Evolutionary conservation across 2,329 filamentous ascomycete species (phyloP).

Genomic region (Epichloe aotearoae): DNA sequence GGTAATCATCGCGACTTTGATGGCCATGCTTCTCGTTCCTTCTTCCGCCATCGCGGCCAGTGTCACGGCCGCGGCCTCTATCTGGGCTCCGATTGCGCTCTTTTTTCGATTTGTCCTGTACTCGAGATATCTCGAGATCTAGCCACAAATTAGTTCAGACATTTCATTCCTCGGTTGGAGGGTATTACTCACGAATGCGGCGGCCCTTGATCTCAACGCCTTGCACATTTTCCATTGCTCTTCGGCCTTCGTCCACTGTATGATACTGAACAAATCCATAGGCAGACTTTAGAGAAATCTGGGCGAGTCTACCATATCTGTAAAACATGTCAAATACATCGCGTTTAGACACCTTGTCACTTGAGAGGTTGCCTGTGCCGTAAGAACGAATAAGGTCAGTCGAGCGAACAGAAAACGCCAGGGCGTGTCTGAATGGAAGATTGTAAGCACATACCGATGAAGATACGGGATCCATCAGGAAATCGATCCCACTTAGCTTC

Average conservation of each 20-base stretch:
- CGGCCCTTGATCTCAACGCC: conserved; percentile 74
- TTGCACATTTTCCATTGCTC: conserved; percentile 66
- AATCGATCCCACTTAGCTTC: conserved; percentile 75
- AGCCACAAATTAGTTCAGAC: neutral
- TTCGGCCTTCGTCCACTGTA: conserved; percentile 57
- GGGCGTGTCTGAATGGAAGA: conserved; percentile 1
- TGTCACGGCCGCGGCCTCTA: conserved; percentile 37
- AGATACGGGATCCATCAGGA: conserved; percentile 62
- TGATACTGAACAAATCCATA: conserved; percentile 97
- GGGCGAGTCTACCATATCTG: conserved; percentile 71
- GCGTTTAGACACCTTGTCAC: conserved; percentile 83
- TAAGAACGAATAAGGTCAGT: conserved; percentile 13
- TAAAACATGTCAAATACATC: conserved; percentile 90
- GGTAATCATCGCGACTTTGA: conserved; percentile 47
- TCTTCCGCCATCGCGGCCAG: conserved; percentile 30
- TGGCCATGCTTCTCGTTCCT: conserved; percentile 35
- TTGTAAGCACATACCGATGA: conserved; percentile 51
- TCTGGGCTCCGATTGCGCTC: conserved; percentile 47
- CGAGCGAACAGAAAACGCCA: neutral
- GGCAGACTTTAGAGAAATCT: conserved; percentile 91
- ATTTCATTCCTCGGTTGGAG: neutral
- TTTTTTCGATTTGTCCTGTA: conserved; percentile 60
- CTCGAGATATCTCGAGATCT: conserved; percentile 86
- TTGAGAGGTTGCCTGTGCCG: conserved; percentile 67
- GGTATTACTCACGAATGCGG: conserved; percentile 64